Percentiles rank a stretch among this genome's conserved stretches.
These are phyloP conservation scores for Colletotrichum cuscutae DNA, from an alignment of 2,329 filamentous ascomycete genomes.

Conservation along the genomic window DNA sequence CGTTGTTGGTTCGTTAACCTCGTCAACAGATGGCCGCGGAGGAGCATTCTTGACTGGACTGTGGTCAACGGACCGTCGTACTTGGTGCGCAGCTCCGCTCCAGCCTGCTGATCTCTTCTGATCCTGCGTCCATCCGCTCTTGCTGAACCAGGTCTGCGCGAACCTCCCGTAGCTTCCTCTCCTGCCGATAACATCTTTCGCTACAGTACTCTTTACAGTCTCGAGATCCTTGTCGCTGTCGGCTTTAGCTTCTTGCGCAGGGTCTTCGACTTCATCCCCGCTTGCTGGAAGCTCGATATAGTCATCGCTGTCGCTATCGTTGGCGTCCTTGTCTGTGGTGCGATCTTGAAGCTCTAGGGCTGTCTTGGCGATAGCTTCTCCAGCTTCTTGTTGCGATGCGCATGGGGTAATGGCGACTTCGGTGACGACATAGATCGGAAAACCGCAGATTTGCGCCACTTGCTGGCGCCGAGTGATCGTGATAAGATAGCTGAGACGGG, in stretches of 20 bases:
- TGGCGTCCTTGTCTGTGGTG: constrained; percentile 51
- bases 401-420: constrained; percentile 93
- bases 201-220: constrained; percentile 71
- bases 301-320: constrained; percentile 60
- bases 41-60: constrained; percentile 34
- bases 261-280: constrained; percentile 58
- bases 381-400: constrained; percentile 78
- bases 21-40: constrained; percentile 51
- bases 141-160: constrained; percentile 91
- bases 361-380: constrained; percentile 75
- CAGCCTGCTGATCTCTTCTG: constrained; percentile 77
- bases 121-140: constrained; percentile 81
- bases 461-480: constrained; percentile 88
- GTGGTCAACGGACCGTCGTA: constrained; percentile 29
- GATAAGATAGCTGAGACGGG: constrained; percentile 84
- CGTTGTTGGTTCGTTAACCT: constrained; percentile 44
- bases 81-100: constrained; percentile 53
- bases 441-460: constrained; percentile 86
- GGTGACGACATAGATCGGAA: constrained; percentile 86
- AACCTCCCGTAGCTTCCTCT: constrained; percentile 90
- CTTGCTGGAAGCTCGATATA: constrained; percentile 48
- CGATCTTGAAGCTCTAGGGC: constrained; percentile 52
- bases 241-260: constrained; percentile 45
- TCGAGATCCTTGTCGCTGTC: constrained; percentile 38
- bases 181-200: constrained; percentile 86